Base-by-base conservation (phyloP, 176 grass and related monocot species). In the Echinochloa phyllopogon region DNA sequence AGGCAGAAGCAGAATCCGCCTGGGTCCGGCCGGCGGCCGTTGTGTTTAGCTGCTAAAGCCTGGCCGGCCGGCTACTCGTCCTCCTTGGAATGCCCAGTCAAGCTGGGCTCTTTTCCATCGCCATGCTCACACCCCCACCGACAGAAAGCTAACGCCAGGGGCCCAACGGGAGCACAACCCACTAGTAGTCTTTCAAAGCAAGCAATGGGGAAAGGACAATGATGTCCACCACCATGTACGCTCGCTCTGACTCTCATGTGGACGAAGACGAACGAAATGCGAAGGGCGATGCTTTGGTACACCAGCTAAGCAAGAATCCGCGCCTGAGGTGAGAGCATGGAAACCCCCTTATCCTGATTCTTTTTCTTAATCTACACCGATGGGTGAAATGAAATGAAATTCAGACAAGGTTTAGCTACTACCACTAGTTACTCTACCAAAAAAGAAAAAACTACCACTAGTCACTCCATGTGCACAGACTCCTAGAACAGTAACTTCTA, bases 251-350 rank as follows among this genome's bases (percentile, higher is more conserved):
- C 21, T 12, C 44, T 23, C 45, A 80, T 29, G 57, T 16, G 64
- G 51, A n/a, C 20, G 57, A 41, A 2, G 9, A 48, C 6, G 72
- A 75, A 38, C 49, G 72, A 16, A 49, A 73, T 50, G 27, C 12
- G 7, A 49, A 10, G 27, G 79, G 8, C 57, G 57, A 60, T 81
- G 79, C 78, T 23, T 67, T 29, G 78, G 65, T 65, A 84, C 72
- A 72, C 21, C 69, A 58, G 12, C 84, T 59, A 83, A 74, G 73
- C 67, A 78, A 41, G 67, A 90, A 87, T 87, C 88, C 3, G 58
- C 29, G n/a, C 29, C 65, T 41, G 65, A 72, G 53, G 38, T 37
- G 49, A 83, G 21, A 68, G 48, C 64, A 40, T 83, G 84, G 72
- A 86, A 50, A 77, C 40, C 40, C 20, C n/a, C 41, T 77, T 82